phyloP scores from a whole-genome alignment of 345 rosid species.

The Salix suchowensis region DNA sequence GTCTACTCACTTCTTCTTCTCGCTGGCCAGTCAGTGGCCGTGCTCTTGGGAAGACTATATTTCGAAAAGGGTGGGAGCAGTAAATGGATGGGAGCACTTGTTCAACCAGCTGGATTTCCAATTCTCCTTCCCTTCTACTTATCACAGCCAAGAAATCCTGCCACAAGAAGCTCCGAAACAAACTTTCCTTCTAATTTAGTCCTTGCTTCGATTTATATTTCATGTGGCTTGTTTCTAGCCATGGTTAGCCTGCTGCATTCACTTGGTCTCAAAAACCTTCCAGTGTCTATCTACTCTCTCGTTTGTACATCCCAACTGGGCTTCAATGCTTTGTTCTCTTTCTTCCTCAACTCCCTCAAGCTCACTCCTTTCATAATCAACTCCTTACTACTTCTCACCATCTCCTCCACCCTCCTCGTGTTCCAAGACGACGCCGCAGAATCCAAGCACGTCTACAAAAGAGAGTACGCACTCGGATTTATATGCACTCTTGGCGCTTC shows the following conservation, averaged over 20 bases:
- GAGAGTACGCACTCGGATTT: conserved; percentile 36
- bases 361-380: conserved; percentile 13
- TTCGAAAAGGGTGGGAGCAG: conserved; percentile 30
- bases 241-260: conserved; percentile 17
- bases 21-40: conserved; percentile 13
- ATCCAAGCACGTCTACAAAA: conserved; percentile 9
- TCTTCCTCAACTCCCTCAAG: conserved; percentile 33
- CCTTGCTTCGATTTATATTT: conserved; percentile 7
- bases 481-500: conserved; percentile 43
- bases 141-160: conserved; percentile 2
- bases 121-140: conserved; percentile 16
- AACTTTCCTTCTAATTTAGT: not conserved
- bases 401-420: conserved; percentile 13
- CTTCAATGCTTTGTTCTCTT: conserved; percentile 37
- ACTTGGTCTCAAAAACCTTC: conserved; percentile 22
- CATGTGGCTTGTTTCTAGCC: conserved; percentile 27
- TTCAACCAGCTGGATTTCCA: conserved; percentile 37
- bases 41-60: conserved; percentile 18
- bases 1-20: conserved; percentile 7
- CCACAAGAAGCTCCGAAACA: not conserved
- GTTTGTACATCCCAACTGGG: conserved; percentile 46
- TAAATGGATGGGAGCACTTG: conserved; percentile 35
- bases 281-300: conserved; percentile 38
- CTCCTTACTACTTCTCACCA: conserved; percentile 10
- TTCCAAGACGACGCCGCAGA: not conserved